phyloP scores from a whole-genome alignment of 164 flowering plant species.

The Chimonanthus praecox region DNA sequence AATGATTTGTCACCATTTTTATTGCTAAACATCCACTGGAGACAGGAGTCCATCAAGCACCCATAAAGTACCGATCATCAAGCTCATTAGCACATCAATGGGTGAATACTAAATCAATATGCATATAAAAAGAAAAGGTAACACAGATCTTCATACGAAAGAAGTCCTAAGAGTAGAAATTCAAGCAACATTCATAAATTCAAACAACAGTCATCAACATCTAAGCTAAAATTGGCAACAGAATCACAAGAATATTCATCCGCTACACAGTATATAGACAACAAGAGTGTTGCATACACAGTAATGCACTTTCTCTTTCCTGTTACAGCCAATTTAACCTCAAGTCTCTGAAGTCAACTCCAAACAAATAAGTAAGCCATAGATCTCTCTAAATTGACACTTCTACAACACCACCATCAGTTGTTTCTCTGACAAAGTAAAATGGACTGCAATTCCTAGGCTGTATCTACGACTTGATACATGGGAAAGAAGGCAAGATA shows the following conservation, averaged over 20 bases:
- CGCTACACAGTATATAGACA: slow-evolving; percentile 19
- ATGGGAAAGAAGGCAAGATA: slow-evolving; percentile 4
- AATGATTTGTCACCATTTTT: no score
- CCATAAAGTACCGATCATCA: no score
- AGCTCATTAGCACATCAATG: neutral
- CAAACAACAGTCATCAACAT: neutral
- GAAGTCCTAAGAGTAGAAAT: neutral
- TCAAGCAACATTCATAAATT: slow-evolving; percentile 10
- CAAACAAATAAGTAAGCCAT: neutral
- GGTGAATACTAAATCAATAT: slow-evolving; percentile 1
- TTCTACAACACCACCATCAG: slow-evolving; percentile 1
- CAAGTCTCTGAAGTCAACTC: slow-evolving; percentile 19
- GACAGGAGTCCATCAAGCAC: no score
- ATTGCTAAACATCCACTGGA: no score
- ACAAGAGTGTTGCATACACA: slow-evolving; percentile 13
- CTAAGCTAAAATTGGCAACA: slow-evolving; percentile 16
- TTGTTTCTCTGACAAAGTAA: neutral
- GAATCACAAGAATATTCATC: slow-evolving; percentile 22
- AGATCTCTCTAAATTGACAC: slow-evolving; percentile 4
- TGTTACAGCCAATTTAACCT: slow-evolving; percentile 15
- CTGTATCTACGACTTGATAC: slow-evolving; percentile 12
- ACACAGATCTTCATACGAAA: neutral
- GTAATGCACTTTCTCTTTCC: slow-evolving; percentile 22
- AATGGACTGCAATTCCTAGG: neutral
- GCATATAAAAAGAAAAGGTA: slow-evolving; percentile 9